Percentiles rank a stretch among this genome's conserved stretches.
Conservation (phyloP, 164 flowering plant genomes). For the Piper betle region DNA sequence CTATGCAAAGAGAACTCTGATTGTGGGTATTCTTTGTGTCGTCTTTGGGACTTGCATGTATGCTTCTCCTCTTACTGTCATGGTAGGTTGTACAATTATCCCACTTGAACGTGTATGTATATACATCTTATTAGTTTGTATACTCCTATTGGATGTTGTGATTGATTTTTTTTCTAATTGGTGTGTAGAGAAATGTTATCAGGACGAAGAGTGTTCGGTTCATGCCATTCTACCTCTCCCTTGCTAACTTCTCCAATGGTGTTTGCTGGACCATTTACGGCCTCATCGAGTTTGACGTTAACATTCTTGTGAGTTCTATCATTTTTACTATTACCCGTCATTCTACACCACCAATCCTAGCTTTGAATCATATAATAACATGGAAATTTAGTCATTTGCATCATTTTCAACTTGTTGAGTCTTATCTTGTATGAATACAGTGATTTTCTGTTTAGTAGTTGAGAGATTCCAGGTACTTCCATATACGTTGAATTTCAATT, state of each 20-base stretch:
- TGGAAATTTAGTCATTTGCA: no score
- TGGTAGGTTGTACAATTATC: conserved; percentile 4
- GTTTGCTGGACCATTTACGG: conserved; percentile 42
- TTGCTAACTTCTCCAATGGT: conserved; percentile 36
- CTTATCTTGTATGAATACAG: no score
- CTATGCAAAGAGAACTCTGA: conserved; percentile 14
- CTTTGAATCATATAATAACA: no score
- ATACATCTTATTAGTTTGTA: neutral
- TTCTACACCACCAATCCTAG: no score
- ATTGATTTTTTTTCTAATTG: neutral
- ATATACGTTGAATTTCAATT: no score
- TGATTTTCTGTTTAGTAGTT: no score
- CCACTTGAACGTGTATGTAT: neutral
- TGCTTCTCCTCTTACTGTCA: conserved; percentile 33
- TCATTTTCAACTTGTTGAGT: no score
- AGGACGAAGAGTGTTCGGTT: conserved; percentile 60
- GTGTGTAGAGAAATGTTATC: conserved; percentile 41
- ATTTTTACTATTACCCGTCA: neutral
- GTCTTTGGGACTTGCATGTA: conserved; percentile 52
- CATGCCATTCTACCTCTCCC: conserved; percentile 49
- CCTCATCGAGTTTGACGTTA: conserved; percentile 40
- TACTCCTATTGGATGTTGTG: neutral
- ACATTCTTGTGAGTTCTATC: conserved; percentile 29
- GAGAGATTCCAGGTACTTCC: no score
- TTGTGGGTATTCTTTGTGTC: conserved; percentile 43